A percentile compares a stretch with the other conserved stretches of the same genome.
Evolutionary conservation across 2,329 filamentous ascomycete species (phyloP).

Genomic region (Alternaria longipes): DNA sequence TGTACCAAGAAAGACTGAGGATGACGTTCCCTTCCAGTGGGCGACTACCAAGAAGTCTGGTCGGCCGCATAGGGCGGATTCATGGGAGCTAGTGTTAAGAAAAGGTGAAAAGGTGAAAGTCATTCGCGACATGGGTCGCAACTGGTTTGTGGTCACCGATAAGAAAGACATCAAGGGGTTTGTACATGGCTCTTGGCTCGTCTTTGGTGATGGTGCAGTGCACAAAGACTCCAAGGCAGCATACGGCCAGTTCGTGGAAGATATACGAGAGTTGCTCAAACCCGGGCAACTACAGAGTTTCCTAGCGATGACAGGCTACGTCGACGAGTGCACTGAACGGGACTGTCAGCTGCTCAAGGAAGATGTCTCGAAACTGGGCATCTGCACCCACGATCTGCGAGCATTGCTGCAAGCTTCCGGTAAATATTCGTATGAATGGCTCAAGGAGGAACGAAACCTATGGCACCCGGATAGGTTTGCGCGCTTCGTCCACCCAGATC

Average conservation of each 20-base stretch:
- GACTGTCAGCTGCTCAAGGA: constrained; percentile 34
- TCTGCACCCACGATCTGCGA: constrained; percentile 43
- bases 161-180: constrained; percentile 29
- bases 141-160: constrained; percentile 36
- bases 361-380: constrained; percentile 20
- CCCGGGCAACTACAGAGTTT: constrained; percentile 31
- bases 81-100: constrained; percentile 36
- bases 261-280: constrained; percentile 26
- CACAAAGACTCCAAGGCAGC: constrained; percentile 24
- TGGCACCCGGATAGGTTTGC: constrained; percentile 49
- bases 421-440: constrained; percentile 31
- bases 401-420: constrained; percentile 39
- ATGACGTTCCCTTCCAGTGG: constrained; percentile 21
- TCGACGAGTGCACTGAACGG: constrained; percentile 29
- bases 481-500: constrained; percentile 33
- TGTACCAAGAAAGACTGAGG: constrained; percentile 1
- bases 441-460: constrained; percentile 39
- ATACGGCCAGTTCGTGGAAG: constrained; percentile 29
- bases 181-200: constrained; percentile 37
- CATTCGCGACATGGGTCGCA: constrained; percentile 30
- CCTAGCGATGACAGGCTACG: constrained; percentile 28
- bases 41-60: constrained; percentile 34
- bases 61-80: constrained; percentile 32
- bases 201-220: constrained; percentile 25
- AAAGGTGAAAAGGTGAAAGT: constrained; percentile 38